A percentile compares a stretch with the other conserved stretches of the same genome.
phyloP scores from a whole-genome alignment of 257 asterid species.

The Lithospermum erythrorhizon region DNA sequence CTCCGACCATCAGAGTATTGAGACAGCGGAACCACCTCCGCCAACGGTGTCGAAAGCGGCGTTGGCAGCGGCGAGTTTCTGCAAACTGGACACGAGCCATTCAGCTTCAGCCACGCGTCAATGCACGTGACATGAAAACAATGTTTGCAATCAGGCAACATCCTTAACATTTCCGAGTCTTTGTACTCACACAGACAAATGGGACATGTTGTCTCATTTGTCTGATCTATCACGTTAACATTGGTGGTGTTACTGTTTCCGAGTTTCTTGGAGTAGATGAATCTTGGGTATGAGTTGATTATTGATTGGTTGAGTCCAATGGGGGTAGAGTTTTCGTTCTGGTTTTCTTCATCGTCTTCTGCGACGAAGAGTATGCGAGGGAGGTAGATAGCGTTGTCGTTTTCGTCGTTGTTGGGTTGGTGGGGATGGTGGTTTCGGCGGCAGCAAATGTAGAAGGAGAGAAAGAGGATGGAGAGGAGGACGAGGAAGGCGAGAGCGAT shows the following conservation, averaged over 20 bases:
- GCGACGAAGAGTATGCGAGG: conserved; percentile 83
- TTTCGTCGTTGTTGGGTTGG: conserved; percentile 8
- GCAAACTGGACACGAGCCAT: conserved; percentile 56
- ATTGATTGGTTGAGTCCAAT: conserved; percentile 31
- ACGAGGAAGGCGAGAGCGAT: conserved; percentile 75
- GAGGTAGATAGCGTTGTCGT: conserved; percentile 50
- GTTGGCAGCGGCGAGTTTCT: conserved; percentile 29
- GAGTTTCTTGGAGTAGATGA: conserved; percentile 16
- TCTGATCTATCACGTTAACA: no score
- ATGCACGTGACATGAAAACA: conserved; percentile 47
- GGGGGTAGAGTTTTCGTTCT: conserved; percentile 20
- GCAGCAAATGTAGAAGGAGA: conserved; percentile 75
- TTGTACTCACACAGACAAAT: conserved; percentile 50
- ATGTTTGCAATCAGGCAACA: conserved; percentile 52
- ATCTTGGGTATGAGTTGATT: conserved; percentile 29
- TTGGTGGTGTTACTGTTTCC: not conserved
- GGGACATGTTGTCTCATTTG: conserved; percentile 34
- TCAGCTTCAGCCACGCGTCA: conserved; percentile 48
- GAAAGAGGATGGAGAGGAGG: conserved; percentile 57
- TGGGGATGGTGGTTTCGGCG: conserved; percentile 1
- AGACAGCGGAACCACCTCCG: conserved; percentile 41
- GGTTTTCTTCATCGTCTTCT: conserved; percentile 48
- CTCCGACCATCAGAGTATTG: conserved; percentile 63
- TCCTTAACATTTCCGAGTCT: conserved; percentile 42
- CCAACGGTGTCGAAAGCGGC: conserved; percentile 9